phyloP scores from a whole-genome alignment of 73 alveolate genomes.

The Tetrahymena malaccensis region DNA sequence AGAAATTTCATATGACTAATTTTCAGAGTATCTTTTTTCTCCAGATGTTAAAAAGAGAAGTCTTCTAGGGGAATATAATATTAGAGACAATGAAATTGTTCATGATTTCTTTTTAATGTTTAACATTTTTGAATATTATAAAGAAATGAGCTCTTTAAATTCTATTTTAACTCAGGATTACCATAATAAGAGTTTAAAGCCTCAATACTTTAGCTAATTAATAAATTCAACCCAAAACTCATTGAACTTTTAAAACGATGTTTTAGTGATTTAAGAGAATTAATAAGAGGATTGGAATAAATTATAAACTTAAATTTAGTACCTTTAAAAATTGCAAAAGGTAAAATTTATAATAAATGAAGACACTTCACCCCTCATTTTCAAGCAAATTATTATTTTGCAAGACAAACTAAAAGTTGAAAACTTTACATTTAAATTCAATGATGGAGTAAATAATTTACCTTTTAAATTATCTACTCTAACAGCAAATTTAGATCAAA shows the following conservation, averaged over 20 bases:
- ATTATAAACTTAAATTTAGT: background rate
- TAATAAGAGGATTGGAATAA: background rate
- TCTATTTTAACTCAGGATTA: background rate
- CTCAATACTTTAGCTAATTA: background rate
- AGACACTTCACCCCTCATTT: background rate
- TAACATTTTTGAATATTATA: background rate
- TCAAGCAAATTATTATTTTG: background rate
- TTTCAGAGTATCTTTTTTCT: background rate
- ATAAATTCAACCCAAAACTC: background rate
- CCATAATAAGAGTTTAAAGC: background rate
- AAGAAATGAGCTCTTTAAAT: background rate
- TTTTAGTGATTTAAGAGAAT: background rate
- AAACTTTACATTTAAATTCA: background rate
- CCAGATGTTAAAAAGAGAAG: background rate
- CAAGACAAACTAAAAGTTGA: background rate
- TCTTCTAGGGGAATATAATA: background rate
- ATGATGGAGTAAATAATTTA: background rate
- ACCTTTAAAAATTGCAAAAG: background rate
- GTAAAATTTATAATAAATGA: background rate
- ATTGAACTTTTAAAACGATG: background rate
- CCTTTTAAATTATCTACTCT: background rate
- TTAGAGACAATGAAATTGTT: background rate
- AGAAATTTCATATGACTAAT: background rate
- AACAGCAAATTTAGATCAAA: background rate
- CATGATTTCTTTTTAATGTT: background rate